phyloP scores from a whole-genome alignment of 2,329 filamentous ascomycete species.

The Pseudogymnoascus sp. region DNA sequence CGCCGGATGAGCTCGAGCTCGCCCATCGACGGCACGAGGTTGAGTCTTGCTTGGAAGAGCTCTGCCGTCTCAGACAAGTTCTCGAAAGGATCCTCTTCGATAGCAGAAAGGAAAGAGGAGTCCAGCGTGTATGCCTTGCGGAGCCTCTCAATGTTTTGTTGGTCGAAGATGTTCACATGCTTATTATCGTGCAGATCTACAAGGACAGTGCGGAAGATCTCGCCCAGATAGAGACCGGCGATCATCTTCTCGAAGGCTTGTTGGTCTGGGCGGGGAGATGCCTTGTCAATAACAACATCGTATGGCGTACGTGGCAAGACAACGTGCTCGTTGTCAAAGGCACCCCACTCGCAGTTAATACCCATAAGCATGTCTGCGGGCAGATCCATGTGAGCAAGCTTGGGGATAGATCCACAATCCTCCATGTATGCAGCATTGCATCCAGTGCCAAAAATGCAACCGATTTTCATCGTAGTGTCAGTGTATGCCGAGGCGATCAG shows the following conservation, averaged over 20 bases:
- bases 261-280: slow-evolving; percentile 85
- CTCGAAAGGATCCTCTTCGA: slow-evolving; percentile 95
- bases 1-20: slow-evolving; percentile 87
- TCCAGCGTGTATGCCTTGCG: slow-evolving; percentile 85
- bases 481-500: slow-evolving; percentile 95
- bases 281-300: slow-evolving; percentile 79
- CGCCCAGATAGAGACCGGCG: slow-evolving; percentile 85
- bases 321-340: slow-evolving; percentile 88
- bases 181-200: slow-evolving; percentile 77
- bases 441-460: slow-evolving; percentile 96
- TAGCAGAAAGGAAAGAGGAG: slow-evolving; percentile 82
- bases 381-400: slow-evolving; percentile 85
- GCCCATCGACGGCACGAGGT: slow-evolving; percentile 58
- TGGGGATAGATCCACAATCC: slow-evolving; percentile 79
- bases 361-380: slow-evolving; percentile 78
- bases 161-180: slow-evolving; percentile 67
- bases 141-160: slow-evolving; percentile 70
- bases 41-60: slow-evolving; percentile 67
- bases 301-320: slow-evolving; percentile 80
- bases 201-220: slow-evolving; percentile 83
- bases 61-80: slow-evolving; percentile 85
- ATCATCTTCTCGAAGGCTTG: slow-evolving; percentile 99
- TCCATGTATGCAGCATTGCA: slow-evolving; percentile 99
- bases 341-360: slow-evolving; percentile 97
- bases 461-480: slow-evolving; percentile 85